These are phyloP conservation scores for Selaginella tamariscina DNA, from an alignment of 75 land plant species.

Conservation along the genomic window DNA sequence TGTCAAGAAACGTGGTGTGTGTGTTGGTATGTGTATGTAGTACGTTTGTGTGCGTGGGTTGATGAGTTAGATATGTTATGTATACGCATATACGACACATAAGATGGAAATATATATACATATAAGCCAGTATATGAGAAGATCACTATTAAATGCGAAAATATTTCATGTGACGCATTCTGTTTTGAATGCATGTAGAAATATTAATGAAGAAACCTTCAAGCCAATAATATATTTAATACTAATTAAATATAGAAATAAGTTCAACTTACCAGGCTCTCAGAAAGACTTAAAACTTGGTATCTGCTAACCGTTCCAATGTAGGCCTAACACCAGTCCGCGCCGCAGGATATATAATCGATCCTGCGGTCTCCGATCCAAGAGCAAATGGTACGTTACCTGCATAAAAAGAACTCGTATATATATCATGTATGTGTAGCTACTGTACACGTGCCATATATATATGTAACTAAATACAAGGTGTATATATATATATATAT, in stretches of 20 bases:
- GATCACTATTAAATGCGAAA: no score
- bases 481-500: no score
- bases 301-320: conserved; percentile 8
- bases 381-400: conserved; percentile 4
- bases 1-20: background rate
- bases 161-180: no score
- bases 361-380: conserved; percentile 7
- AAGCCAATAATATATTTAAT: no score
- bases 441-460: no score
- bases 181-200: no score
- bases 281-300: background rate
- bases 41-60: background rate
- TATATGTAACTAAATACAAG: no score
- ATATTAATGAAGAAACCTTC: no score
- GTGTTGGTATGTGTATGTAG: background rate
- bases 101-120: background rate
- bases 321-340: background rate
- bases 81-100: background rate
- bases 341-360: background rate
- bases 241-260: no score
- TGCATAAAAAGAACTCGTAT: background rate
- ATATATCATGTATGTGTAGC: background rate
- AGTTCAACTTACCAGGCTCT: conserved; percentile 12
- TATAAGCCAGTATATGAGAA: background rate
- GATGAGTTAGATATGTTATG: background rate